Evolutionary conservation across 805 yeast species (phyloP).

Genomic region (Zygoascus tannicola): DNA sequence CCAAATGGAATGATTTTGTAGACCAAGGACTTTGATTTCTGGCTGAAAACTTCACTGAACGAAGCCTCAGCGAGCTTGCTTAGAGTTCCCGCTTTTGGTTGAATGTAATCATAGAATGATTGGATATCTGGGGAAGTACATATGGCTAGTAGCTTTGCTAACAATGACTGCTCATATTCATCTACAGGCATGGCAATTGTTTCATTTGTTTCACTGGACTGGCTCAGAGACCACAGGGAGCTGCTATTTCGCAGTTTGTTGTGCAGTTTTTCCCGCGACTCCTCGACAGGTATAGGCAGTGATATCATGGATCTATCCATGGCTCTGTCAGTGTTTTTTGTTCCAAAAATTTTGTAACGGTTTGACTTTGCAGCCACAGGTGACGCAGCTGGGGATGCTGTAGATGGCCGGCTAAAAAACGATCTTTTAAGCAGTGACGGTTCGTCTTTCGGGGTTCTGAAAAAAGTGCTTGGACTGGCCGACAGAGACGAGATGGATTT

Average conservation of each 20-base stretch:
- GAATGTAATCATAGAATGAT: conserved; percentile 27
- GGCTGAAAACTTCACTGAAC: conserved; percentile 37
- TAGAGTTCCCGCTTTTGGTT: conserved; percentile 22
- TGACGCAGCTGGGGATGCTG: not conserved
- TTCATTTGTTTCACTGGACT: conserved; percentile 14
- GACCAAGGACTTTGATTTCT: conserved; percentile 27
- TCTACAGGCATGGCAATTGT: conserved; percentile 27
- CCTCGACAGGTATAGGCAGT: conserved; percentile 48
- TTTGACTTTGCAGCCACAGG: not conserved
- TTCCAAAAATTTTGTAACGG: too few species aligned
- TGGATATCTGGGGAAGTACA: conserved; percentile 30
- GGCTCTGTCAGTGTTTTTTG: not conserved
- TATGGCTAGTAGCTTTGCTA: conserved; percentile 28
- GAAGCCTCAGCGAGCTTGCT: conserved; percentile 39
- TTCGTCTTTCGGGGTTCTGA: conserved; percentile 1
- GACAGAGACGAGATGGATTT: conserved; percentile 7
- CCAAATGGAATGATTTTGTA: conserved; percentile 49
- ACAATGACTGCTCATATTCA: conserved; percentile 29
- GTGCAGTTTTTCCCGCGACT: conserved; percentile 45
- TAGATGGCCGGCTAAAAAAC: not conserved
- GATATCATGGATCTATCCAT: conserved; percentile 40
- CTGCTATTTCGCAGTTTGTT: conserved; percentile 44
- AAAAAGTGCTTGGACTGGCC: conserved; percentile 6
- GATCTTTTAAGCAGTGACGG: not conserved
- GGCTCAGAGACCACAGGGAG: conserved; percentile 36